Conservation (phyloP, 495 filamentous ascomycete species). For the Antarctomyces pellizariae region DNA sequence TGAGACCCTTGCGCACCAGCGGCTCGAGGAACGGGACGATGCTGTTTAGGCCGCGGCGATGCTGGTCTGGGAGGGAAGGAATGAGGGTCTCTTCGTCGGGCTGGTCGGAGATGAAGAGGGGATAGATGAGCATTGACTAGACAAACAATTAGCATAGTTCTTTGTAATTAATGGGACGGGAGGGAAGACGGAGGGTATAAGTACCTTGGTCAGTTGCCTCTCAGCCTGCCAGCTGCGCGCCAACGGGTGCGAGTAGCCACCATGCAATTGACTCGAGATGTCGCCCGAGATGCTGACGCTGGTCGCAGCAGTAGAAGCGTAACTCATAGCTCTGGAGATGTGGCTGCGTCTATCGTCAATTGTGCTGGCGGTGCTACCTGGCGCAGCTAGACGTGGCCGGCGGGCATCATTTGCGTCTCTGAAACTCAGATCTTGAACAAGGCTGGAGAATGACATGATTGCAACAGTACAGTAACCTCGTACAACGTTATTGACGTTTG, state of each 20-base stretch:
- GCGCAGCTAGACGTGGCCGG: slow-evolving; percentile 13
- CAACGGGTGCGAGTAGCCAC: slow-evolving; percentile 83
- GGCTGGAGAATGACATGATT: slow-evolving; percentile 74
- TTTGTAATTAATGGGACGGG: not conserved
- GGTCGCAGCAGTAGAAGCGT: slow-evolving; percentile 74
- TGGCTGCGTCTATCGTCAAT: slow-evolving; percentile 39
- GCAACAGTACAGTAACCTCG: not conserved
- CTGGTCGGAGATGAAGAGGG: slow-evolving; percentile 84
- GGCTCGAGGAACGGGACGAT: slow-evolving; percentile 65
- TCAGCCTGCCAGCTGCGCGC: slow-evolving; percentile 88
- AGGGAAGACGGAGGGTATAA: not conserved
- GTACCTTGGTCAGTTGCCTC: slow-evolving; percentile 84
- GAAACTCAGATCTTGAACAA: slow-evolving; percentile 69
- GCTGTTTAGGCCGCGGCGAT: slow-evolving; percentile 70
- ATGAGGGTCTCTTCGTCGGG: slow-evolving; percentile 82
- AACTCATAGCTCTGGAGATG: slow-evolving; percentile 51
- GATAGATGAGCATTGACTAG: slow-evolving; percentile 94
- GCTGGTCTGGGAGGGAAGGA: slow-evolving; percentile 69
- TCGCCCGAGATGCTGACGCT: slow-evolving; percentile 83
- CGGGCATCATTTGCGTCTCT: slow-evolving; percentile 30
- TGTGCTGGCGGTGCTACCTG: slow-evolving; percentile 22
- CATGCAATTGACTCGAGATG: slow-evolving; percentile 84
- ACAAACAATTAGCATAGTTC: slow-evolving; percentile 1
- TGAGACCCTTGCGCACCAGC: slow-evolving; percentile 67
- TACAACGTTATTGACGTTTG: too few species aligned